phyloP scores from a whole-genome alignment of 2,329 filamentous ascomycete species.

The Penicillium sp. region DNA sequence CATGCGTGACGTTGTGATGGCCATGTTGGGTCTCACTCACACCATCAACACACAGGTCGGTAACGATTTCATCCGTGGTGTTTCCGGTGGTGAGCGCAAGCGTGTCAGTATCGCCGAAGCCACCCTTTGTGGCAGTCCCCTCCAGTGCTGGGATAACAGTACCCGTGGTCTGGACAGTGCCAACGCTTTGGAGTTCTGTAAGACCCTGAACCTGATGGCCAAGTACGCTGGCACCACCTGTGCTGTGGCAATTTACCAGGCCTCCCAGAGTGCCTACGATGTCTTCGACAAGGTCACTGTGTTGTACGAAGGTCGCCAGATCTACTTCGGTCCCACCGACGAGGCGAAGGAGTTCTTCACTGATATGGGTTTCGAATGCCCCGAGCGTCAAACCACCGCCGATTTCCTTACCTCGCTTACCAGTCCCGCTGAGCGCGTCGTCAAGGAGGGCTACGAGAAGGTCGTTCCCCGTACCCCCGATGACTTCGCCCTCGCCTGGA shows the following conservation, averaged over 20 bases:
- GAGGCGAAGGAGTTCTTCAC: slow-evolving; percentile 69
- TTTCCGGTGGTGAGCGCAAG: slow-evolving; percentile 63
- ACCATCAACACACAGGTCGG: slow-evolving; percentile 53
- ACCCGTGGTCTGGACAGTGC: slow-evolving; percentile 56
- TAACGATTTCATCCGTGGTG: slow-evolving; percentile 63
- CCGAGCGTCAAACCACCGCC: slow-evolving; percentile 67
- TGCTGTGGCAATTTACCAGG: slow-evolving; percentile 61
- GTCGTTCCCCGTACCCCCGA: slow-evolving; percentile 68
- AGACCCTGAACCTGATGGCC: slow-evolving; percentile 53
- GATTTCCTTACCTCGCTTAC: slow-evolving; percentile 74
- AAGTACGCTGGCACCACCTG: slow-evolving; percentile 53
- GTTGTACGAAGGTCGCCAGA: slow-evolving; percentile 74
- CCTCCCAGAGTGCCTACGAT: slow-evolving; percentile 52
- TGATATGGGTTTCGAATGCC: slow-evolving; percentile 69
- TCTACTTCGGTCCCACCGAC: slow-evolving; percentile 69
- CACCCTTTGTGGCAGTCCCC: slow-evolving; percentile 49
- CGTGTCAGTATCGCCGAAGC: slow-evolving; percentile 63
- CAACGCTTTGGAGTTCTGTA: slow-evolving; percentile 60
- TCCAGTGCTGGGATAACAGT: slow-evolving; percentile 53
- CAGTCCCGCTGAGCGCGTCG: slow-evolving; percentile 62
- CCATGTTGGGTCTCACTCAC: slow-evolving; percentile 51
- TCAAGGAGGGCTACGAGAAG: slow-evolving; percentile 62
- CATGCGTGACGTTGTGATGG: slow-evolving; percentile 50
- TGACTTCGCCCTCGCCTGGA: slow-evolving; percentile 65
- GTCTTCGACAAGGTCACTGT: slow-evolving; percentile 73